Evolutionary conservation across 164 flowering plant species (phyloP), one percentile per base, ranked within the genome.

Genomic region (Umbilicus rupestris): DNA sequence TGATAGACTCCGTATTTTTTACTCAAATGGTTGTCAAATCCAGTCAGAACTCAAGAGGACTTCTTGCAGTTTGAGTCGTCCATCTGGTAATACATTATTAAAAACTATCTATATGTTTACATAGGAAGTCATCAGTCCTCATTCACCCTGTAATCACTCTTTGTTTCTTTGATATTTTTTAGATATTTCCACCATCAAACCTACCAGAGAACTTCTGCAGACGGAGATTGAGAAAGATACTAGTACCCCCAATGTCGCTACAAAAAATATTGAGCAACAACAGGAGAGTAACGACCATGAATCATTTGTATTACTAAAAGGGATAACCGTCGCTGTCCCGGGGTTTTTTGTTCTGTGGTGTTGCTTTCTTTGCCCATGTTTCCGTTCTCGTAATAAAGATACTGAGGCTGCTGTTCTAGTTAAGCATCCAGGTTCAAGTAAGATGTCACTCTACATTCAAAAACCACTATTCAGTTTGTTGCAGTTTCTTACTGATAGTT

Each of bases 361-460:
- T 39, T 62, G 39, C 42, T 39, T 31, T 19, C 26, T 62, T 62
- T 62, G 41, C 35, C 65, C 65, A 31, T 62, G 65, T 29, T 35
- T 62, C 10, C 65, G 65, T 33, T 26, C 65, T 62, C 65, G 65
- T 19, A 62, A 39, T 35, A 62, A 62, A 35, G 41, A 62, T 19
- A 62, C 41, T 5, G 65, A 62, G 42, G 26, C 39, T 62, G 65
- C 41, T 35, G 65, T 31, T 62, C 65, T 62, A 35, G 65, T 62
- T 7, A 62, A 17, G 22, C 42, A 62, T 33, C 64, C 39, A 62
- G 31, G 39, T 62, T 33, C 42, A 62, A 62, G 65, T 62, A 33
- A 62, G 65, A 30, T 17, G 20, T 39, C 24, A 15, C 24, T 62
- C 26, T n/a, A 35, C 9, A 62, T 33, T 29, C 41, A 31, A 5